These are phyloP conservation scores for Theobroma grandiflorum DNA, from an alignment of 441 rosid genomes.

Conservation along the genomic window DNA sequence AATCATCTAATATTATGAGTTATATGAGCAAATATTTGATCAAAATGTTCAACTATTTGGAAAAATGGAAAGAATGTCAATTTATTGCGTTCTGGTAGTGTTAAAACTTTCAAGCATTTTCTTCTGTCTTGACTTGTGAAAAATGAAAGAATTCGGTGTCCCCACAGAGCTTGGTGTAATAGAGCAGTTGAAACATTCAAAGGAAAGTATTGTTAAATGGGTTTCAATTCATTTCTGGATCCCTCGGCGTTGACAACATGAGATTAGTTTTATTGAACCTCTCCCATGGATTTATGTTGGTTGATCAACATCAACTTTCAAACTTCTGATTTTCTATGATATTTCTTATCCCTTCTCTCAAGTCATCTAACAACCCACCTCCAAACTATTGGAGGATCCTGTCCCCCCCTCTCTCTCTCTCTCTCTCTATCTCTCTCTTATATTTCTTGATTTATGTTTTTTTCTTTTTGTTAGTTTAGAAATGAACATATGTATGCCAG, in stretches of 20 bases:
- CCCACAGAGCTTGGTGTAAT: not conserved
- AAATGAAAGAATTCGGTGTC: not conserved
- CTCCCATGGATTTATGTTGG: constrained; percentile 28
- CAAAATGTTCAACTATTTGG: not conserved
- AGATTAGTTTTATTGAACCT: not conserved
- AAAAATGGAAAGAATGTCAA: not conserved
- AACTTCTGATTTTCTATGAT: constrained; percentile 9
- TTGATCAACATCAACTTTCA: constrained; percentile 36
- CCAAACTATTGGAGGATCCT: constrained; percentile 45
- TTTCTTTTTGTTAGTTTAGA: not conserved
- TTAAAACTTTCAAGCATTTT: not conserved
- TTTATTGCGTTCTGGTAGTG: no score
- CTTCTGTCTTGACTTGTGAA: not conserved
- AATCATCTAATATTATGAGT: not conserved
- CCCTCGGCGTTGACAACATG: not conserved
- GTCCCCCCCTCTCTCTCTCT: constrained; percentile 19
- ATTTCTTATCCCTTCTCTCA: constrained; percentile 33
- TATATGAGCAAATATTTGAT: not conserved
- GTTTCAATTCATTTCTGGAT: not conserved
- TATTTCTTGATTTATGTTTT: not conserved
- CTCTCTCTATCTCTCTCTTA: constrained; percentile 32
- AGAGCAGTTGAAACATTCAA: constrained; percentile 27
- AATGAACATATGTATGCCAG: not conserved
- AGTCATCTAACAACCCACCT: constrained; percentile 50
- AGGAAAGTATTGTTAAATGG: not conserved